Evolutionary conservation across 1,139 yeast genomes (phyloP), one percentile per base, ranked within the genome.

Genomic region (Ashbya aceris): DNA sequence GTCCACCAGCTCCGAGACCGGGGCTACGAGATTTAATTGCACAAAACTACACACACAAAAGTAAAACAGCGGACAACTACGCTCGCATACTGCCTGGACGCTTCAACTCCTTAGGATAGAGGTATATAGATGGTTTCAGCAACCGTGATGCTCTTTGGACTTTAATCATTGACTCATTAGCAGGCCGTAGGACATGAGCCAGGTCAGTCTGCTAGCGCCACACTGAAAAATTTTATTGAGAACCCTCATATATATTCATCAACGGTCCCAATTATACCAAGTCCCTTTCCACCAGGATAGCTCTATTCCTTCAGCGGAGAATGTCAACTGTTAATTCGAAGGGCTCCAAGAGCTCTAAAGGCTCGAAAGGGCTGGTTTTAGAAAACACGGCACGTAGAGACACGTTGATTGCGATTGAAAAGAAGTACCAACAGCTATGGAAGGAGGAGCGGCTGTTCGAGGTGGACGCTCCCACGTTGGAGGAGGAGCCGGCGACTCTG

Each of bases 341-440:
- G 20, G 35, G 20, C n/a, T 17, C 23, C 23, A 29, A 29, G 13
- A 12, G 31, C 11, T 34, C 37, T 3, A 34, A 34, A 8, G 44
- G 43, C 35, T 28, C 47, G 30, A 54, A 51, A 32, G 64, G 66
- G 46, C 49, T 65, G 38, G 68, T 63, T 34, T 52, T 63, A 34
- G 67, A 63, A 49, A 63, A 69, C 69, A 89, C 96, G 44, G 74
- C 83, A 53, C 87, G 96, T 70, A 83, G 98, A 71, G 99, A 93
- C 73, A 77, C 89, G 49, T 76, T 93, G 59, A 82, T 86, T 52
- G 95, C 73, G 33, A 82, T 85, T 55, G 98, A 93, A 66, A 82
- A 85, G 66, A 83, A 82, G 65, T 89, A 85, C 66, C 97, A 89
- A 66, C 68, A 79, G 56, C 57, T 76, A 38, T 93, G 99, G 99